These are phyloP conservation scores for Colletotrichum siamense DNA, from an alignment of 2,329 filamentous ascomycete genomes.

Conservation along the genomic window DNA sequence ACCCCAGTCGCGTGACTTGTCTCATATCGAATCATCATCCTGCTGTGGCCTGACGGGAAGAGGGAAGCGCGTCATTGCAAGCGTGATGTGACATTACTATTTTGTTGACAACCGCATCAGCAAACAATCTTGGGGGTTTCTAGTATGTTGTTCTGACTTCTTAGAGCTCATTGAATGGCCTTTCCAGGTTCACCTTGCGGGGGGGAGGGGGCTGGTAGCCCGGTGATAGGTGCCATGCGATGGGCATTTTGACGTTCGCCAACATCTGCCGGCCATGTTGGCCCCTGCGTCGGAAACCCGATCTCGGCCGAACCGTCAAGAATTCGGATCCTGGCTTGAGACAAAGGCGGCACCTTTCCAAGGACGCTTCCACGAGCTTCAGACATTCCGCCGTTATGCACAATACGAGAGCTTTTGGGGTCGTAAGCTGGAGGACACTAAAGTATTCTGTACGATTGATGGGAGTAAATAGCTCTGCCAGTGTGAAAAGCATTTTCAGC, in stretches of 20 bases:
- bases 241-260: background rate
- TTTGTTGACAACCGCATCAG: background rate
- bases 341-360: background rate
- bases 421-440: background rate
- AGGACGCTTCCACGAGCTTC: background rate
- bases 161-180: background rate
- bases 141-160: background rate
- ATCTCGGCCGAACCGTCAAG: background rate
- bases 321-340: background rate
- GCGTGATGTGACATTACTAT: background rate
- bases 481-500: background rate
- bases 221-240: background rate
- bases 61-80: background rate
- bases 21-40: background rate
- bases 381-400: background rate
- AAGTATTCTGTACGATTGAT: background rate
- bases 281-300: background rate
- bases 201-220: too few species aligned
- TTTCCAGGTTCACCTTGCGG: background rate
- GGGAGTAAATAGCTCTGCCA: background rate
- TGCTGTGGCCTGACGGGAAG: background rate
- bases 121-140: background rate
- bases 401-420: background rate
- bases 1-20: background rate
- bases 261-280: background rate